Base-by-base conservation (phyloP, 805 yeast genomes). In the Metschnikowia reukaufii region DNA sequence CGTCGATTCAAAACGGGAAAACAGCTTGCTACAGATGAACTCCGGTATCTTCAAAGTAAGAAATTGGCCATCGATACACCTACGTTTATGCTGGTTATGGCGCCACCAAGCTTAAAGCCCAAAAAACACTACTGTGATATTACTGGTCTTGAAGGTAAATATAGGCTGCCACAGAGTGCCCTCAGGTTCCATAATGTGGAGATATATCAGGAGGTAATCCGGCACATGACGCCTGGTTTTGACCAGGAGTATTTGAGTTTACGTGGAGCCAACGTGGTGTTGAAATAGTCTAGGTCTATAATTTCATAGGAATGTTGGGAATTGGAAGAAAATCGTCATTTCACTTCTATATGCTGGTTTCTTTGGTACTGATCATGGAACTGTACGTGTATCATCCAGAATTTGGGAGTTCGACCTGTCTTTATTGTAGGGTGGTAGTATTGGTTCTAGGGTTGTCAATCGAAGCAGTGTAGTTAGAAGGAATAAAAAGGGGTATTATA, bases 241-340 rank as follows among this genome's bases (percentile, higher is more conserved):
- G 97, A 92, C 66, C 98, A 92, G 67, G 95, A 90, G 65, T 92
- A 90, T 63, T 72, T 92, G 60, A 86, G 86, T 54, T 71, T 92
- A 50, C 77, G 98, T 57, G 88, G 87, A 44, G 98, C 96, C 33
- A 87, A 92, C 62, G 89, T 91, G 15, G 81, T 92, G 7, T 73
- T 91, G 63, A 83, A 86, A 62, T 72, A 53, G 44, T 33, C 3
- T 13, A 5, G 6, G 9, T 13, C 15, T 3, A 10, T 9, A 6
- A 6, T 33, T 20, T 17, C 21, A 17, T 18, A 7, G 3, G 29
- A 25, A 25, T 23, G 27, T 25, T 25, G n/a, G n/a, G n/a, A n/a
- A n/a, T n/a, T n/a, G n/a, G n/a, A n/a, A n/a, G n/a, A n/a, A n/a
- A n/a, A n/a, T n/a, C n/a, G n/a, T n/a, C n/a, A n/a, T n/a, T n/a